Percentiles rank a stretch among this genome's conserved stretches.
These are phyloP conservation scores for Aeschynomene evenia DNA, from an alignment of 306 rosid species.

Conservation along the genomic window DNA sequence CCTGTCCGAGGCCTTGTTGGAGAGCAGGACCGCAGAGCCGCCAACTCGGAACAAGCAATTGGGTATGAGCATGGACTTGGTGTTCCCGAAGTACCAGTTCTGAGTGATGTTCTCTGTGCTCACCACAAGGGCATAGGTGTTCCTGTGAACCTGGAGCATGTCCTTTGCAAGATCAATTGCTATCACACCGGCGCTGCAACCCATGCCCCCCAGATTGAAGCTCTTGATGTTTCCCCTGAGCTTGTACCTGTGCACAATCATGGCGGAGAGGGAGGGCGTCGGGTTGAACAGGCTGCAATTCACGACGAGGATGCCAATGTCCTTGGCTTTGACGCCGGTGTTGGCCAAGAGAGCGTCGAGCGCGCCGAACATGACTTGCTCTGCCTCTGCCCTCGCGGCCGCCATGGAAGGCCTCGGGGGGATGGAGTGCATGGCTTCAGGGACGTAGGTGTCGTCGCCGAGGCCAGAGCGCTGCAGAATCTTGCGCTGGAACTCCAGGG, in stretches of 20 bases:
- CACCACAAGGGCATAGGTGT: slow-evolving; percentile 55
- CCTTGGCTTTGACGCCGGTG: slow-evolving; percentile 38
- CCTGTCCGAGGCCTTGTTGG: slow-evolving; percentile 42
- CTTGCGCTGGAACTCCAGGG: slow-evolving; percentile 55
- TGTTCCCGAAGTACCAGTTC: slow-evolving; percentile 70
- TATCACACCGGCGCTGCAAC: slow-evolving; percentile 70
- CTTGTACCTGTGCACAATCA: slow-evolving; percentile 65
- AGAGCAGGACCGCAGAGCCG: slow-evolving; percentile 51
- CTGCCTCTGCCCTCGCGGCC: slow-evolving; percentile 55
- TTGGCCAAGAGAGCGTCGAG: slow-evolving; percentile 45
- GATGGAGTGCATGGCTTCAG: slow-evolving; percentile 46
- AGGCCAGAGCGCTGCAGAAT: slow-evolving; percentile 55
- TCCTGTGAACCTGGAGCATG: slow-evolving; percentile 57
- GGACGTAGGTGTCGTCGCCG: slow-evolving; percentile 54
- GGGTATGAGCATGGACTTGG: slow-evolving; percentile 63
- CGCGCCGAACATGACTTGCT: slow-evolving; percentile 57
- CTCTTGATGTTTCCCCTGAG: slow-evolving; percentile 49
- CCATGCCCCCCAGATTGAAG: slow-evolving; percentile 67
- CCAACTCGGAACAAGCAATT: slow-evolving; percentile 69
- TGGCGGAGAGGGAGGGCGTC: slow-evolving; percentile 67
- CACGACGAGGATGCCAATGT: slow-evolving; percentile 61
- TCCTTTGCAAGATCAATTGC: slow-evolving; percentile 67
- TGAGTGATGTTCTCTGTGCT: slow-evolving; percentile 70
- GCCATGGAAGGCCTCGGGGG: slow-evolving; percentile 53
- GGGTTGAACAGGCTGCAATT: slow-evolving; percentile 74